These are phyloP conservation scores for Antrodiella citrinella DNA, from an alignment of 768 basidiomycete species.

Conservation along the genomic window DNA sequence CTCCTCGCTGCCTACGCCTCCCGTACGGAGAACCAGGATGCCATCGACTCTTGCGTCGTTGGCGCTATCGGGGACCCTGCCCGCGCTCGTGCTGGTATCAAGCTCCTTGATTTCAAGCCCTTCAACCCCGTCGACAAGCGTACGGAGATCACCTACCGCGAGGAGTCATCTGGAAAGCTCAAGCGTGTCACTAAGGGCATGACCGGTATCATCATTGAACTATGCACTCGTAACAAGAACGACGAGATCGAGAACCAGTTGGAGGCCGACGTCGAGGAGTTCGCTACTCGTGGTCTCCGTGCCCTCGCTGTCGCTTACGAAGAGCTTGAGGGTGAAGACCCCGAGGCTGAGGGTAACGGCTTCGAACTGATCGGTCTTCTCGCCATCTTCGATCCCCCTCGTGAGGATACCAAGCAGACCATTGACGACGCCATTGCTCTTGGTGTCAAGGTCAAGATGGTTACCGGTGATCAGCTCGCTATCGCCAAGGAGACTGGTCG, in stretches of 20 bases:
- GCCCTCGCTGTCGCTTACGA: constrained; percentile 95
- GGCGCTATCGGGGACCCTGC: constrained; percentile 62
- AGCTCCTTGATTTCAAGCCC: constrained; percentile 96
- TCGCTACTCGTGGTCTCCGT: constrained; percentile 91
- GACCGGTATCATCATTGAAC: constrained; percentile 97
- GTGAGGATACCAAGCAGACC: constrained; percentile 97
- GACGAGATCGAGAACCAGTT: constrained; percentile 85
- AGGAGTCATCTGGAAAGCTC: constrained; percentile 89
- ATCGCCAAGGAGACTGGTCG: constrained; percentile 99
- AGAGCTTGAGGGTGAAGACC: constrained; percentile 78
- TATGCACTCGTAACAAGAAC: constrained; percentile 96
- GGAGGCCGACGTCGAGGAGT: constrained; percentile 94
- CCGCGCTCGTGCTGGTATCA: constrained; percentile 86
- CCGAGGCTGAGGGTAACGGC: constrained; percentile 86
- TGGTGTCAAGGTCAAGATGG: constrained; percentile 99
- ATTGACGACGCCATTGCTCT: constrained; percentile 95
- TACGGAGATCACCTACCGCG: constrained; percentile 96
- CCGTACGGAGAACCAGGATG: constrained; percentile 98
- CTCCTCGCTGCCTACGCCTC: constrained; percentile 93
- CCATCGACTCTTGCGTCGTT: constrained; percentile 87
- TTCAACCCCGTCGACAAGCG: constrained; percentile 99
- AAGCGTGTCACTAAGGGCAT: constrained; percentile 99
- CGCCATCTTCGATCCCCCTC: constrained; percentile 96
- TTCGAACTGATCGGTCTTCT: constrained; percentile 97
- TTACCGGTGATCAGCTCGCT: constrained; percentile 99